These are phyloP conservation scores for Talaromyces nanjingensis DNA, from an alignment of 495 filamentous ascomycete genomes.

Conservation along the genomic window DNA sequence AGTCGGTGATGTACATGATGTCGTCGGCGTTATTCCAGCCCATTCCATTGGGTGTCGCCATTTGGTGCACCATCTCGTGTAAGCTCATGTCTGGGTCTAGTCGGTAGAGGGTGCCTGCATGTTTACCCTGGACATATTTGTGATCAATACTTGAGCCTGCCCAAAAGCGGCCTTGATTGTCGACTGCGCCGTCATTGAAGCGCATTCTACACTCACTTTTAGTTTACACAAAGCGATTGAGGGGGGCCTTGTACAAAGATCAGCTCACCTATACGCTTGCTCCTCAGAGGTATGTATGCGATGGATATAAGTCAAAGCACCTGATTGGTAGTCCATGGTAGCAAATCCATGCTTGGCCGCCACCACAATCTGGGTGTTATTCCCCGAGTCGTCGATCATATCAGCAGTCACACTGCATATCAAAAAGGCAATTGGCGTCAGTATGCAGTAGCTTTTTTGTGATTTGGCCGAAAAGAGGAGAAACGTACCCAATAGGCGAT, in stretches of 20 bases:
- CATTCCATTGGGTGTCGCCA: conserved; percentile 85
- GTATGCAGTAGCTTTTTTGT: neutral
- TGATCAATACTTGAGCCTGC: conserved; percentile 81
- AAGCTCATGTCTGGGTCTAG: conserved; percentile 55
- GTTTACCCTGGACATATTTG: conserved; percentile 25
- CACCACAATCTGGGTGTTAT: conserved; percentile 58
- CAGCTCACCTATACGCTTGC: conserved; percentile 36
- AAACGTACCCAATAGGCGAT: conserved; percentile 50
- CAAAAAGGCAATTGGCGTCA: conserved; percentile 2
- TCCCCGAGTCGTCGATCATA: conserved; percentile 58
- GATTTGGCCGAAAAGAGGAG: neutral
- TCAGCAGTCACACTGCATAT: conserved; percentile 65
- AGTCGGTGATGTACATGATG: conserved; percentile 81
- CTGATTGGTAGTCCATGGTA: conserved; percentile 60
- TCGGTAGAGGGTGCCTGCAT: conserved; percentile 53
- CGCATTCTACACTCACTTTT: conserved; percentile 37
- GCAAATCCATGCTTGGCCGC: conserved; percentile 80
- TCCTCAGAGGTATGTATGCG: conserved; percentile 43
- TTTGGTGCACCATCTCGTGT: conserved; percentile 50
- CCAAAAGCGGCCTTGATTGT: conserved; percentile 81
- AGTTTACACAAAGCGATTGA: neutral
- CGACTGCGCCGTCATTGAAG: conserved; percentile 78
- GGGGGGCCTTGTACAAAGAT: neutral
- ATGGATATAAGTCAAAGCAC: conserved; percentile 53
- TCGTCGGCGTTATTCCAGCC: conserved; percentile 64